These are phyloP conservation scores for Colletotrichum sidae DNA, from an alignment of 2,329 filamentous ascomycete genomes.

Conservation along the genomic window DNA sequence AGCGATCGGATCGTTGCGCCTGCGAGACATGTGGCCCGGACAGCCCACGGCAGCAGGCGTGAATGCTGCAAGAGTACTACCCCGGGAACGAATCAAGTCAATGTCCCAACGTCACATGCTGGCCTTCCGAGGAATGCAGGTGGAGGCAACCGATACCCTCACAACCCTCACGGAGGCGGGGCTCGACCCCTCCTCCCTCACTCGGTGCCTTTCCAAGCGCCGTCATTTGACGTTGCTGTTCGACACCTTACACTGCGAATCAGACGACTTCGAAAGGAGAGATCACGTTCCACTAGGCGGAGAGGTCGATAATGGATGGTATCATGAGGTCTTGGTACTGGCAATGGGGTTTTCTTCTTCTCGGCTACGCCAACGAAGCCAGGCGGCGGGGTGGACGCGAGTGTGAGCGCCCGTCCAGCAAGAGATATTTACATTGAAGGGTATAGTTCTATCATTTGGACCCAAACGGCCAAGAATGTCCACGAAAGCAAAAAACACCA, in stretches of 20 bases:
- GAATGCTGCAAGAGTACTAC: not conserved
- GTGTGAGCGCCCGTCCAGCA: not conserved
- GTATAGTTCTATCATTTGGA: constrained; percentile 20
- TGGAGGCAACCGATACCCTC: no score
- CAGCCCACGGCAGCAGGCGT: not conserved
- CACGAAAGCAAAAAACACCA: constrained; percentile 32
- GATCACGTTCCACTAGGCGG: constrained; percentile 5
- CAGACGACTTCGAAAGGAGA: no score
- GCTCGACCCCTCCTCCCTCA: constrained; percentile 6
- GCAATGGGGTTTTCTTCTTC: no score
- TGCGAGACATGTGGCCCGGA: constrained; percentile 6
- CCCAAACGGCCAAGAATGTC: constrained; percentile 8
- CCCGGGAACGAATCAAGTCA: no score
- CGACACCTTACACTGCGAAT: not conserved
- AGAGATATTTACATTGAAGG: constrained; percentile 36
- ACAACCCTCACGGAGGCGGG: not conserved
- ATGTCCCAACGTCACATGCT: no score
- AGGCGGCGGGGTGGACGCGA: not conserved
- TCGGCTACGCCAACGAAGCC: constrained; percentile 5
- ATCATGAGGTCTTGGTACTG: no score
- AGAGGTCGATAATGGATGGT: no score
- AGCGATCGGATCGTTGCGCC: constrained; percentile 15
- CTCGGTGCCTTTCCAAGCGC: not conserved
- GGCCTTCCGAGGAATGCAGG: no score
- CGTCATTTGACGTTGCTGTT: not conserved